A percentile compares a stretch with the other conserved stretches of the same genome.
These are phyloP conservation scores for Pseudogymnoascus verrucosus DNA, from an alignment of 2,329 filamentous ascomycete species.

Conservation along the genomic window DNA sequence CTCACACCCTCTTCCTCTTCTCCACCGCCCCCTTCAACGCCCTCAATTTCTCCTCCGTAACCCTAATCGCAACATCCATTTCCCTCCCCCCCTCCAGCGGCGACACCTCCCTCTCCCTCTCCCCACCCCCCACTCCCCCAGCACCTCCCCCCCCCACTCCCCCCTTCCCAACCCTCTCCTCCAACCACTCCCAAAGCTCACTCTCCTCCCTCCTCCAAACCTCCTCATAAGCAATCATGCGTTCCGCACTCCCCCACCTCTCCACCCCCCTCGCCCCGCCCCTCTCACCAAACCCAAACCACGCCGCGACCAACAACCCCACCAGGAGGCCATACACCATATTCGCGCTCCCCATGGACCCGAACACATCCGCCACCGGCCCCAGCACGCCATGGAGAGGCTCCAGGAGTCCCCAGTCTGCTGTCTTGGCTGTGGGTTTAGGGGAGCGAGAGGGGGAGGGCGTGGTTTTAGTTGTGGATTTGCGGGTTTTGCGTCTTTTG, in stretches of 20 bases:
- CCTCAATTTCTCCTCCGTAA: constrained; percentile 78
- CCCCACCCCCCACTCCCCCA: too few relatives aligned
- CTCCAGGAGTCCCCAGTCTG: constrained; percentile 74
- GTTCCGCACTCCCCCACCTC: constrained; percentile 39
- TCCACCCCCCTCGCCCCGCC: constrained; percentile 11
- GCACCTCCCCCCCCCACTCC: too few relatives aligned
- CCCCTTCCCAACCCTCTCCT: constrained; percentile 23
- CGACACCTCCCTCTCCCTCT: constrained; percentile 19
- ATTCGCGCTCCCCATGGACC: constrained; percentile 66
- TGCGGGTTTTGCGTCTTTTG: constrained; percentile 43
- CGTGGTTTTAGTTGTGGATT: constrained; percentile 31
- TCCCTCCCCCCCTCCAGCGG: constrained; percentile 25
- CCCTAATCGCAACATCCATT: constrained; percentile 32
- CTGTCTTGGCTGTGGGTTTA: constrained; percentile 32
- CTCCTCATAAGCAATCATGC: constrained; percentile 80
- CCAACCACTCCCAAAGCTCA: constrained; percentile 29
- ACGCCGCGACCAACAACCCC: constrained; percentile 64
- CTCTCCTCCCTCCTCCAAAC: constrained; percentile 48
- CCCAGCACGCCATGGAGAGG: constrained; percentile 63
- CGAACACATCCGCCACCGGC: constrained; percentile 60
- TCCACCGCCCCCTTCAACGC: constrained; percentile 67
- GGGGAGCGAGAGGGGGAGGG: constrained; percentile 27
- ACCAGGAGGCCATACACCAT: constrained; percentile 68
- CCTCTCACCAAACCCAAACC: constrained; percentile 56
- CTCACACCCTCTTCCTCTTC: constrained; percentile 26